Evolutionary conservation across 2,329 filamentous ascomycete species (phyloP), one percentile per base, ranked within the genome.

Genomic region (Phyllachora maydis): DNA sequence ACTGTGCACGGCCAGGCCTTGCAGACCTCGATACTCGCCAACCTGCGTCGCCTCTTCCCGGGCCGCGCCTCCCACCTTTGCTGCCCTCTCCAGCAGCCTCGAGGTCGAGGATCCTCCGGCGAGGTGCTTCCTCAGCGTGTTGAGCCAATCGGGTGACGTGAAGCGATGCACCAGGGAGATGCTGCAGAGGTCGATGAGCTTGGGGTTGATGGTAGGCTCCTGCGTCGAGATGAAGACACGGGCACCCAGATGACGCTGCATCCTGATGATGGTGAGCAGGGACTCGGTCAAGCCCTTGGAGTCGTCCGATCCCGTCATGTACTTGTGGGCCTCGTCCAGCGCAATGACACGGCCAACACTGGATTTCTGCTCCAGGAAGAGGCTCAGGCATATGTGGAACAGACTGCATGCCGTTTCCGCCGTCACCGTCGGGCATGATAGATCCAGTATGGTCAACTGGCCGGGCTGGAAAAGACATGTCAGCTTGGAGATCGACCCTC

Each of bases 241-340:
- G 0, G 61, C 55, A 1, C 59, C 75, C 1, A 68, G 45, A 37
- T 85, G 77, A 0, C 75, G 65, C 41, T 85, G 75, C 11, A 72
- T 52, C 0, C 76, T 61, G 32, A 85, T 72, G 0, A 63, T 59
- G 0, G 54, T 50, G 0, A 78, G 49, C 0, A 83, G 49, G 0
- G 54, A 53, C 5, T 72, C 54, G 0, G 72, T 81, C 14, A 83
- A 53, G 0, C 48, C 49, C 3, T 47, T 40, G 1, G 63, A 60
- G 19, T 70, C 65, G 0, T 52, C 41, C 0, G 59, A 58, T 1
- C 52, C 49, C 8, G 56, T 61, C 58, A 79, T 67, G 38, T 70
- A 79, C 46, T 82, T 82, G 39, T 88, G 77, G 0, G 77, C 77
- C 38, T 85, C 75, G 30, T 85, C 76, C 0, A 83, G 49, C 0